Evolutionary conservation across 768 basidiomycete species (phyloP), one percentile per base, ranked within the genome.

Genomic region (Baorangia bicolor): DNA sequence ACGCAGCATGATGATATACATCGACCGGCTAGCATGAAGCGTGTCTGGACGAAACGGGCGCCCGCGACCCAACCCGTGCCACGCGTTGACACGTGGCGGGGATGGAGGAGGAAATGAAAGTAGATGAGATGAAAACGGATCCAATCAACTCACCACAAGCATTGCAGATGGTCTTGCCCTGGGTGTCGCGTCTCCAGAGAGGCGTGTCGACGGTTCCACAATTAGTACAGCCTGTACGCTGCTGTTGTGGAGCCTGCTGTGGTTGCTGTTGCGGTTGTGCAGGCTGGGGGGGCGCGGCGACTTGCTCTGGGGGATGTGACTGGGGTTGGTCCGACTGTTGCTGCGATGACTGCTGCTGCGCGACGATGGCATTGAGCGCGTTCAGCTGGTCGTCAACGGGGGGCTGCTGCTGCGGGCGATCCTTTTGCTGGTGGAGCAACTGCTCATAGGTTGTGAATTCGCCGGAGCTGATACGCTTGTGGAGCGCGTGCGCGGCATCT

Each of bases 81-180:
- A 73, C 44, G 65, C 49, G 54, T 48, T 47, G 58, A 74, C 78
- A 79, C 77, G 78, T 75, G 78, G 75, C 59, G 59, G 39, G 43
- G 58, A 64, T 65, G 61, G 59, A 65, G 61, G 58, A 60, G 65
- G 72, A 63, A 66, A 67, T 66, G 65, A 65, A 64, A 69, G 67
- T 9, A 66, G 68, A 73, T 71, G 66, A 64, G 66, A 68, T 66
- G 65, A 66, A 68, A 65, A 61, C 16, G 55, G 65, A 64, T 59
- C 33, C 59, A 60, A 68, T 60, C 54, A 37, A 82, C 90, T 81
- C 70, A 93, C 92, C 92, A 73, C 92, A 94, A 49, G 90, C 88
- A 72, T 94, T 94, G 77, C 92, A 94, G 67, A 94, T 83, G 46
- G 86, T 82, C 71, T 88, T 90, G 55, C 92, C 92, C 63, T 89